Evolutionary conservation across 2,329 filamentous ascomycete genomes (phyloP).

Genomic region (Ceratocystis papillata): DNA sequence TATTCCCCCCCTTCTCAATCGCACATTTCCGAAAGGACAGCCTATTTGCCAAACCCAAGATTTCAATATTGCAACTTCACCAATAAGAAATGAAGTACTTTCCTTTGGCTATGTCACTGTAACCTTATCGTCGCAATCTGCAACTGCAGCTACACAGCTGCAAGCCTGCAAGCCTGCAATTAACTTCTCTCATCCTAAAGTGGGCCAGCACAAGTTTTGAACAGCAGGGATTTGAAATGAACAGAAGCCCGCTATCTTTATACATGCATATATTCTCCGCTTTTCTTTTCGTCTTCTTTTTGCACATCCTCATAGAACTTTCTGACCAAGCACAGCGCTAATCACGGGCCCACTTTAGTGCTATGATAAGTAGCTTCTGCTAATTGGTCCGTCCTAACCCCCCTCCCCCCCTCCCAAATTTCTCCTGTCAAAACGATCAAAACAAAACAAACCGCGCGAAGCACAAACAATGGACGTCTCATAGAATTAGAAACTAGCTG

Average conservation of each 20-base stretch:
- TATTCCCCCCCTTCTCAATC: background rate
- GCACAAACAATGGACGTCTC: slow-evolving; percentile 3
- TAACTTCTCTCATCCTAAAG: background rate
- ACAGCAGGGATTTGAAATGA: background rate
- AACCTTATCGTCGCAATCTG: background rate
- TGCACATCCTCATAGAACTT: slow-evolving; percentile 9
- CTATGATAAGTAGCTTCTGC: background rate
- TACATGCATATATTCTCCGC: too few species aligned
- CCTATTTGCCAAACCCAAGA: background rate
- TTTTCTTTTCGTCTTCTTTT: background rate
- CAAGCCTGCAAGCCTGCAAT: background rate
- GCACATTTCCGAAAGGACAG: background rate
- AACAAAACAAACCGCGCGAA: background rate
- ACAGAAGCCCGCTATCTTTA: background rate
- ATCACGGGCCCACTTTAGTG: background rate
- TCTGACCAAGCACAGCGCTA: background rate
- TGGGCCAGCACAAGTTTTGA: background rate
- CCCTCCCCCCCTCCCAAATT: background rate
- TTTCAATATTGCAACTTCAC: background rate
- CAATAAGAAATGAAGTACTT: background rate
- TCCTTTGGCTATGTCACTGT: background rate
- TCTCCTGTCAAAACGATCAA: background rate
- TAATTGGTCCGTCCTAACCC: background rate
- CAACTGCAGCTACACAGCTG: background rate
- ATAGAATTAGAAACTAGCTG: background rate